A percentile compares a stretch with the other conserved stretches of the same genome.
These are phyloP conservation scores for Phaseolus lunatus DNA, from an alignment of 306 rosid species.

Conservation along the genomic window DNA sequence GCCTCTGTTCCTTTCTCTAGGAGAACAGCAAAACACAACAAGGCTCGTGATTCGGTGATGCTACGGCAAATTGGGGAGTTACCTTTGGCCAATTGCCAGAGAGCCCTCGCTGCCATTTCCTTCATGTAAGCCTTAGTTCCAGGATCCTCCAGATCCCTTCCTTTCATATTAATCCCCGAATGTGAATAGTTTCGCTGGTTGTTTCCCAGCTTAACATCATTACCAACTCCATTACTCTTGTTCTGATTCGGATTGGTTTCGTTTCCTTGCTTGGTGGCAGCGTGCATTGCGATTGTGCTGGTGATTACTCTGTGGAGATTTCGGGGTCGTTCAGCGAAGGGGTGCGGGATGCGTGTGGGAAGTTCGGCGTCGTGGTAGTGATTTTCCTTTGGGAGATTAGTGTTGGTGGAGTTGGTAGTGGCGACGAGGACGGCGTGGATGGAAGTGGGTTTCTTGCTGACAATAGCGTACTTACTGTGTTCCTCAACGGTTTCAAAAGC, in stretches of 20 bases:
- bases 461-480: constrained; percentile 81
- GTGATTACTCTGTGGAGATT: constrained; percentile 73
- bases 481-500: constrained; percentile 92
- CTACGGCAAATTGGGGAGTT: constrained; percentile 79
- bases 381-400: constrained; percentile 14
- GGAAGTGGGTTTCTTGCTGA: constrained; percentile 65
- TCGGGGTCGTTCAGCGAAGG: constrained; percentile 59
- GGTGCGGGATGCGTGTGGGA: constrained; percentile 55
- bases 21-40: constrained; percentile 84
- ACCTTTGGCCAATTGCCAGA: constrained; percentile 74
- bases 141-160: constrained; percentile 77
- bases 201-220: constrained; percentile 53
- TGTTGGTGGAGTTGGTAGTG: constrained; percentile 37
- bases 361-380: constrained; percentile 43
- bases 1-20: constrained; percentile 79
- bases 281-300: constrained; percentile 64
- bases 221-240: neutral
- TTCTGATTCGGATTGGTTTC: constrained; percentile 2
- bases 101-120: constrained; percentile 91
- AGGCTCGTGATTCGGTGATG: constrained; percentile 90
- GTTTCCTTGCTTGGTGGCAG: constrained; percentile 44
- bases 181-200: constrained; percentile 50
- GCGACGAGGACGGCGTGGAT: constrained; percentile 85
- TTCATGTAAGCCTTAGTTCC: constrained; percentile 78
- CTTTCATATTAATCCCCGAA: constrained; percentile 68